A percentile compares a stretch with the other conserved stretches of the same genome.
Conservation (phyloP, 805 yeast species). For the Candida hispaniensis region DNA sequence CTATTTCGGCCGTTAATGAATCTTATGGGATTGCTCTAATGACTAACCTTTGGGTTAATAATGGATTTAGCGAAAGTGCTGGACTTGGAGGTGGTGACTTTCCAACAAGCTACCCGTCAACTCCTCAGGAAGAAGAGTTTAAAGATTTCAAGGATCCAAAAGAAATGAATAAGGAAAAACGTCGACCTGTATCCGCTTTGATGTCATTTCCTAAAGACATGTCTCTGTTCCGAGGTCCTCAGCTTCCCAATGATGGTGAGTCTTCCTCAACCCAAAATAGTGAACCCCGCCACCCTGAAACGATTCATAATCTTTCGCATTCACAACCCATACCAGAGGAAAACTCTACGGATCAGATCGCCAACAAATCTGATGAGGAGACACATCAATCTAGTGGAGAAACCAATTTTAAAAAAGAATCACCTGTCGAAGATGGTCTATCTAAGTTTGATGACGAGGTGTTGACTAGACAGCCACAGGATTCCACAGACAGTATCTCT, state of each 20-base stretch:
- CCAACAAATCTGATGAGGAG: no score
- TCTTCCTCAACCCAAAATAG: no score
- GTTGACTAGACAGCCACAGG: conserved; percentile 1
- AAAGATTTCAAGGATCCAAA: conserved; percentile 5
- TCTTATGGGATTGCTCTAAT: conserved; percentile 20
- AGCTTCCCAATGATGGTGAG: no score
- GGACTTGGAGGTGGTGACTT: no score
- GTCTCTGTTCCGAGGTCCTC: conserved; percentile 3
- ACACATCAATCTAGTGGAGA: no score
- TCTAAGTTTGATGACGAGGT: no score
- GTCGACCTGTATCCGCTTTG: conserved; percentile 6
- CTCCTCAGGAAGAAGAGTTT: conserved; percentile 12
- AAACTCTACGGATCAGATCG: no score
- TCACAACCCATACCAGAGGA: no score
- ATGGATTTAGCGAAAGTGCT: conserved; percentile 12
- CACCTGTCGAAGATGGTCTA: no score
- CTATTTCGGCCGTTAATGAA: conserved; percentile 74
- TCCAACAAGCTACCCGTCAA: conserved; percentile 9
- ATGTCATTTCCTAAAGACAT: conserved; percentile 11
- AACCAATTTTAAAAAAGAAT: no score
- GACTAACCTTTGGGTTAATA: conserved; percentile 14
- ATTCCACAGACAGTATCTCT: conserved; percentile 2
- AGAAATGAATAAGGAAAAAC: conserved; percentile 10
- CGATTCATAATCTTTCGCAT: no score
- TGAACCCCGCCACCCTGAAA: no score